These are phyloP conservation scores for Heimioporus sp. DNA, from an alignment of 768 basidiomycete genomes.

Conservation along the genomic window DNA sequence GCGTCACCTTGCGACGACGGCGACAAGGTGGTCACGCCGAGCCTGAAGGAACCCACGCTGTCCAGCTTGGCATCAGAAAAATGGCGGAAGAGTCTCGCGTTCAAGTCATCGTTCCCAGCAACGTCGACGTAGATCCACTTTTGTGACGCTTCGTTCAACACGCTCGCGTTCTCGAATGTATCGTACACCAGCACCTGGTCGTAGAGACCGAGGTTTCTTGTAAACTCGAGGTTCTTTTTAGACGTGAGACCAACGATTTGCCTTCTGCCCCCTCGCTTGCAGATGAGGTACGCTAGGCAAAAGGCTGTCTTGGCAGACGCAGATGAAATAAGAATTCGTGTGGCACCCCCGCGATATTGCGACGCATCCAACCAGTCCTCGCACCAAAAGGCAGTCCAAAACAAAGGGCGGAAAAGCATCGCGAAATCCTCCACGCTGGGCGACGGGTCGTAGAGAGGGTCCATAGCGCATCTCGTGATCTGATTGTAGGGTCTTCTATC, in stretches of 20 bases:
- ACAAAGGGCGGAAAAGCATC: slow-evolving; percentile 71
- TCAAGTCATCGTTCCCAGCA: slow-evolving; percentile 54
- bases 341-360: slow-evolving; percentile 47
- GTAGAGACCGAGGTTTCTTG: slow-evolving; percentile 52
- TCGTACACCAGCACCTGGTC: slow-evolving; percentile 57
- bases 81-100: slow-evolving; percentile 41
- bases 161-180: slow-evolving; percentile 33
- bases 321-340: slow-evolving; percentile 57
- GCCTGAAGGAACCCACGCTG: slow-evolving; percentile 42
- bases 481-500: slow-evolving; percentile 72
- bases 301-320: slow-evolving; percentile 75
- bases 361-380: slow-evolving; percentile 64
- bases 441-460: slow-evolving; percentile 52
- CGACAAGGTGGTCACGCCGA: slow-evolving; percentile 57
- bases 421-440: slow-evolving; percentile 55
- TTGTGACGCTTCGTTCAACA: slow-evolving; percentile 29
- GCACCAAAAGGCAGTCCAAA: slow-evolving; percentile 77
- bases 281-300: slow-evolving; percentile 59
- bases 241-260: slow-evolving; percentile 63
- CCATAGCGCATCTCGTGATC: slow-evolving; percentile 54
- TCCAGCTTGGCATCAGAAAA: slow-evolving; percentile 26
- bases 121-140: slow-evolving; percentile 65
- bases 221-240: slow-evolving; percentile 51
- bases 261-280: slow-evolving; percentile 40
- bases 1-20: slow-evolving; percentile 39